Conservation (phyloP, 2,329 filamentous ascomycete genomes). For the Hypoxylon sp. region DNA sequence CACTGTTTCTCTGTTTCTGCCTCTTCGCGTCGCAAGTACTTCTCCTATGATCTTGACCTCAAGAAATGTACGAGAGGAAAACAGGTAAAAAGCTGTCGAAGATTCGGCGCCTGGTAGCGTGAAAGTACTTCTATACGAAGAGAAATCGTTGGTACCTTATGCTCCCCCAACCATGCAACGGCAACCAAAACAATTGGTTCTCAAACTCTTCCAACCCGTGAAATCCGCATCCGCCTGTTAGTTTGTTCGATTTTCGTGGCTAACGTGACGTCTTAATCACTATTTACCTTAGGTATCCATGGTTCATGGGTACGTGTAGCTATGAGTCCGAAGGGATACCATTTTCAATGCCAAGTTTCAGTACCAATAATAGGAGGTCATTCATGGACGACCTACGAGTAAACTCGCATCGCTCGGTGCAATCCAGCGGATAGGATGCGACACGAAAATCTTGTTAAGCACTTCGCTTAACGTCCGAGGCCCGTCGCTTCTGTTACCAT, state of each 20-base stretch:
- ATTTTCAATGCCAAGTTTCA: not conserved
- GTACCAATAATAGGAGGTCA: not conserved
- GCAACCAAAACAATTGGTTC: too few species aligned
- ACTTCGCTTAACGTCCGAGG: slow-evolving; percentile 20
- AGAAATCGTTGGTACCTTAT: too few species aligned
- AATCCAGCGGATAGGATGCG: slow-evolving; percentile 1
- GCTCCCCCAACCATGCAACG: too few species aligned
- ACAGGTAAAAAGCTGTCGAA: not conserved
- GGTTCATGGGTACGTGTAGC: not conserved
- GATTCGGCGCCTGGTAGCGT: too few species aligned
- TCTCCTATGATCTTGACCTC: not conserved
- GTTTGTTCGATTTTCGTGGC: too few species aligned
- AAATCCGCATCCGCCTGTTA: too few species aligned
- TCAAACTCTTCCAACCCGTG: too few species aligned
- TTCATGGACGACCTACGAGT: not conserved
- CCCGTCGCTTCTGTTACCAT: not conserved
- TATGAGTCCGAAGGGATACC: not conserved
- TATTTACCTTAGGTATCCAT: too few species aligned
- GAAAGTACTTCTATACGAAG: too few species aligned
- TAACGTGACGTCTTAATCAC: too few species aligned
- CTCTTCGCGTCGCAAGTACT: not conserved
- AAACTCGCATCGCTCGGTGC: slow-evolving; percentile 5
- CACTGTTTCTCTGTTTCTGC: not conserved
- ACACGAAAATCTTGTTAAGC: slow-evolving; percentile 21
- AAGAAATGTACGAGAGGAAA: not conserved